These are phyloP conservation scores for Parietichytrium sp. DNA, from an alignment of 108 stramenopile genomes.

Conservation along the genomic window DNA sequence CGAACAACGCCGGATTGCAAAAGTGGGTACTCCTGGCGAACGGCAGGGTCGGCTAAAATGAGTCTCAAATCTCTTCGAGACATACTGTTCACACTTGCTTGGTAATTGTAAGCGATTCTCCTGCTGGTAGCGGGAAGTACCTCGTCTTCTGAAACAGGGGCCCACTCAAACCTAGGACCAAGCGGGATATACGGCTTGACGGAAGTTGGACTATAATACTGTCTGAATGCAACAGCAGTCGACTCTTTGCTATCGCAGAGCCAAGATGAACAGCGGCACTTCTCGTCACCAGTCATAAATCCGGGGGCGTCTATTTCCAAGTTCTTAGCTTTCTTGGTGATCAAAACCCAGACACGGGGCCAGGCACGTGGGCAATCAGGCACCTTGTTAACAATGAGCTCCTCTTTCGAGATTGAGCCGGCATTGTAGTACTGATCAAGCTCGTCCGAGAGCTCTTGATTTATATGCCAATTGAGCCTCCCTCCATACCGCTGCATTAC, in stretches of 20 bases:
- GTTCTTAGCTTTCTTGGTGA: too few relatives aligned
- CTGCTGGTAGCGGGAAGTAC: background rate
- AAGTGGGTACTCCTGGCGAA: too few relatives aligned
- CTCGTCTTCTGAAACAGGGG: background rate
- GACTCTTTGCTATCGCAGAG: background rate
- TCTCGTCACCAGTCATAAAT: slow-evolving; percentile 1
- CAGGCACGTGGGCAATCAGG: too few relatives aligned
- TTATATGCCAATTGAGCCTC: too few relatives aligned
- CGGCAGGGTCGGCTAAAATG: background rate
- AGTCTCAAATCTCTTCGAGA: background rate
- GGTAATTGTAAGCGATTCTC: background rate
- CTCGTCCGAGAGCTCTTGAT: too few relatives aligned
- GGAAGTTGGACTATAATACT: background rate
- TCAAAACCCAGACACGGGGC: too few relatives aligned
- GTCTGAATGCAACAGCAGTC: background rate
- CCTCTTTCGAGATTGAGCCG: too few relatives aligned
- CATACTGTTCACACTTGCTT: background rate
- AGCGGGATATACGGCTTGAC: background rate
- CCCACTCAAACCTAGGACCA: slow-evolving; percentile 10
- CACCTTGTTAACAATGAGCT: too few relatives aligned
- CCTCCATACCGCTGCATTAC: too few relatives aligned
- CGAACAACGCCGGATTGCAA: slow-evolving; percentile 4
- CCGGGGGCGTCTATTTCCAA: too few relatives aligned
- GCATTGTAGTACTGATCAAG: too few relatives aligned
- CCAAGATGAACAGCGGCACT: background rate